Evolutionary conservation across 495 filamentous ascomycete genomes (phyloP), one percentile per base, ranked within the genome.

Genomic region (Penicillium longicatenatum): DNA sequence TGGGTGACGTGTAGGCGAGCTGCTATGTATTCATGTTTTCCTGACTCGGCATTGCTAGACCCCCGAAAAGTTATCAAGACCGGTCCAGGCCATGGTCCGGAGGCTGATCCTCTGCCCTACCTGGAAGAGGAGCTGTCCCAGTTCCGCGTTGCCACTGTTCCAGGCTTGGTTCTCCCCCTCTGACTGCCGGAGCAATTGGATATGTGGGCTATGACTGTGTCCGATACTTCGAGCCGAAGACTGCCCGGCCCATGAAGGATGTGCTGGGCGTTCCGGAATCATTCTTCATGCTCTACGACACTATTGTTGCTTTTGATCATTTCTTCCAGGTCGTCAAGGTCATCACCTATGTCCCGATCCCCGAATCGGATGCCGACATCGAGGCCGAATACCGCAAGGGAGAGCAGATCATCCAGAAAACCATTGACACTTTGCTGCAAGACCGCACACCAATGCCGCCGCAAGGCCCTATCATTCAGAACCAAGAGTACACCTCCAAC

Each of bases 181-280:
- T 97, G 69, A 92, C 88, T 1, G 95, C 92, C 47, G 94, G 95
- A 33, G 94, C 93, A 3, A 88, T 98, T 66, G 94, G 94, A 55
- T 98, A 98, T 69, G 90, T 98, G 6, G 91, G 92, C 39, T 98
- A 98, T 70, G 94, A 98, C 70, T 98, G 94, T 72, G 89, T 98
- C 59, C 86, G 86, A 68, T 98, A 98, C 73, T 98, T 98, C 61
- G 94, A 98, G 77, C 94, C 94, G 30, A 92, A 89, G 78, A 97
- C 94, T 1, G 86, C 84, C 17, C 84, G 93, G 42, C 83, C 87
- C 4, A 85, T 97, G 78, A 89, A 93, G 73, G 94, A 98, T 75
- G 78, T 93, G 3, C 81, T 98, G 17, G 75, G 87, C 43, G 89
- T 96, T 19, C 94, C 94, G 2, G 94, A 98, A 76, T 90, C 90